Base-by-base conservation (phyloP, 2,329 filamentous ascomycete species). In the Mycosphaerella sp. region DNA sequence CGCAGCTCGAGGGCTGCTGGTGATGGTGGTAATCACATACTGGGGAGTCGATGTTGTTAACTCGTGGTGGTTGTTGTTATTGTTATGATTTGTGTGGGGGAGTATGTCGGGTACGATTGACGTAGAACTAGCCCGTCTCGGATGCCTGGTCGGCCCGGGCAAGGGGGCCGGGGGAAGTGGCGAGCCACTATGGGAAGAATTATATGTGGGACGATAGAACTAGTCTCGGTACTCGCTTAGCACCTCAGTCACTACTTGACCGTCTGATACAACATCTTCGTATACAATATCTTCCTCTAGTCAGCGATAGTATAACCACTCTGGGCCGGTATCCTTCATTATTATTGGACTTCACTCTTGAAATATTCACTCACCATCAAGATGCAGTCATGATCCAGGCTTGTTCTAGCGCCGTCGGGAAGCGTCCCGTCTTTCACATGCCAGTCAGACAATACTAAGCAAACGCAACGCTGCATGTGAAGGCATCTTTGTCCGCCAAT, bases 381-480 rank as follows among this genome's bases (percentile, higher is more conserved):
- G 8, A 38, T 38, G 34, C 34, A n/a, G 10, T 12, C 34, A 38
- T 38, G 10, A 38, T 9, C 12, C 6, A n/a, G 9, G 7, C 6
- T 14, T n/a, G n/a, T 21, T 21, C 21, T n/a, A 8, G 11, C 48
- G 17, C 48, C 8, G 14, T 11, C 38, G 26, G 31, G 39, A 40
- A 10, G 45, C 23, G 29, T n/a, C 29, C 4, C 29, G 45, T 56
- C 29, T 49, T 43, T 48, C 17, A 47, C 57, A 59, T 61, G 53
- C 52, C 57, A 54, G 21, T 40, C 14, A 54, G 59, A 63, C 61
- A 63, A 63, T 63, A 62, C 58, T 62, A 63, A 62, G 46, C 55
- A 59, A 54, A 57, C 55, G 51, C 58, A 54, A 56, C 55, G 51
- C 49, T 55, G 48, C 53, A 44, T 51, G 51, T 39, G 41, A 53